A percentile compares a stretch with the other conserved stretches of the same genome.
Evolutionary conservation across 345 rosid genomes (phyloP).

Genomic region (Eutrema japonicum): DNA sequence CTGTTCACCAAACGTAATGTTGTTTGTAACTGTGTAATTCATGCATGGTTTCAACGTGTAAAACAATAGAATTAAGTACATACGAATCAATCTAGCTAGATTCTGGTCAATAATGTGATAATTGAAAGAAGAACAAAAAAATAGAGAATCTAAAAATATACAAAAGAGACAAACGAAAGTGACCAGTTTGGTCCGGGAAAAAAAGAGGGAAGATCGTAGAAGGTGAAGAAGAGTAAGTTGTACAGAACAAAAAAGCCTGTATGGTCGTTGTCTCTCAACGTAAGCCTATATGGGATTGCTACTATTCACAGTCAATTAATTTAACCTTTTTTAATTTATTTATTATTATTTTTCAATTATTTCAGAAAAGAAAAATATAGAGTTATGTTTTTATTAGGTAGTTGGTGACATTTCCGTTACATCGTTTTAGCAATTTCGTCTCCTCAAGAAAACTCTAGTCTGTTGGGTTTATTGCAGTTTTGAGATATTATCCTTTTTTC

Average conservation of each 20-base stretch:
- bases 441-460: slow-evolving; percentile 36
- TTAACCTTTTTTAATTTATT: background rate
- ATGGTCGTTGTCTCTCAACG: slow-evolving; percentile 41
- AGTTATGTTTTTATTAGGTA: slow-evolving; percentile 27
- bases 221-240: slow-evolving; percentile 43
- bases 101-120: background rate
- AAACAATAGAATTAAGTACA: background rate
- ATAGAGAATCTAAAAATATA: slow-evolving; percentile 35
- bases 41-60: background rate
- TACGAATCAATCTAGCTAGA: background rate
- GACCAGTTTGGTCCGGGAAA: slow-evolving; percentile 29
- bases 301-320: slow-evolving; percentile 26
- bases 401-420: slow-evolving; percentile 38
- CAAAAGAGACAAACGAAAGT: slow-evolving; percentile 34
- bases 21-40: too few species aligned
- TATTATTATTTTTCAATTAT: background rate
- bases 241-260: slow-evolving; percentile 22
- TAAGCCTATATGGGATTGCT: slow-evolving; percentile 32
- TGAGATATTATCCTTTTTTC: slow-evolving; percentile 16
- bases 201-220: slow-evolving; percentile 26
- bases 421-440: slow-evolving; percentile 38
- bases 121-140: background rate
- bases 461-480: slow-evolving; percentile 41
- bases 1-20: slow-evolving; percentile 8
- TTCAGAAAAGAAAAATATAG: background rate